Conservation (phyloP, 75 land plant genomes). For the Cupressus sempervirens region DNA sequence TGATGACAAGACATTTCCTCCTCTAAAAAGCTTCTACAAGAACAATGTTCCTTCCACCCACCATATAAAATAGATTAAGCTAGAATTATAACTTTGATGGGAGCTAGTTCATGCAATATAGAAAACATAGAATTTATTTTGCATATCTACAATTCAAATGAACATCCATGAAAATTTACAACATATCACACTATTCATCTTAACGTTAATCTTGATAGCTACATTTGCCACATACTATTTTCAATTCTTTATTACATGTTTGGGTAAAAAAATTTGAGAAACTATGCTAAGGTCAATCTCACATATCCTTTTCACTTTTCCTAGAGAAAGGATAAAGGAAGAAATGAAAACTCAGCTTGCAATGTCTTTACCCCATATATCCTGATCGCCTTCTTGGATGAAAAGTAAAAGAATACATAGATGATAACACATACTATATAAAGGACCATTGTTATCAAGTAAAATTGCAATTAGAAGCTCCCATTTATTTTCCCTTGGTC, state of each 20-base stretch:
- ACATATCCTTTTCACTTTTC: conserved; percentile 87
- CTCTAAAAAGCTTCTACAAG: conserved; percentile 73
- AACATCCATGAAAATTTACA: neutral
- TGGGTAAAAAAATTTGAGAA: conserved; percentile 84
- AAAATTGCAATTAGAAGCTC: conserved; percentile 80
- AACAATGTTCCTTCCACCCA: conserved; percentile 87
- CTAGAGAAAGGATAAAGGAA: conserved; percentile 29
- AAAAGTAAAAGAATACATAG: neutral
- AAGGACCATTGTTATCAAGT: conserved; percentile 86
- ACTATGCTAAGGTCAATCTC: conserved; percentile 89
- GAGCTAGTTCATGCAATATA: neutral
- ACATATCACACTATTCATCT: conserved; percentile 32
- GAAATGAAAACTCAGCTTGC: neutral
- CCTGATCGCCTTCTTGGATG: neutral
- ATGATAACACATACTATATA: conserved; percentile 55
- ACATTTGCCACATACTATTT: conserved; percentile 92
- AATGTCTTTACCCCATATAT: neutral
- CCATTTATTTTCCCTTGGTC: conserved; percentile 55
- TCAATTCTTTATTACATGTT: conserved; percentile 76
- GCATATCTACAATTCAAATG: neutral
- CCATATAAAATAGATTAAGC: conserved; percentile 11
- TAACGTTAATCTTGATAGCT: conserved; percentile 88
- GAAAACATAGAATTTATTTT: neutral
- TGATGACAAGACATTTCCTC: conserved; percentile 79
- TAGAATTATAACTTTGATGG: neutral